Base-by-base conservation (phyloP, 495 filamentous ascomycete species). In the Penicillium nucicola region DNA sequence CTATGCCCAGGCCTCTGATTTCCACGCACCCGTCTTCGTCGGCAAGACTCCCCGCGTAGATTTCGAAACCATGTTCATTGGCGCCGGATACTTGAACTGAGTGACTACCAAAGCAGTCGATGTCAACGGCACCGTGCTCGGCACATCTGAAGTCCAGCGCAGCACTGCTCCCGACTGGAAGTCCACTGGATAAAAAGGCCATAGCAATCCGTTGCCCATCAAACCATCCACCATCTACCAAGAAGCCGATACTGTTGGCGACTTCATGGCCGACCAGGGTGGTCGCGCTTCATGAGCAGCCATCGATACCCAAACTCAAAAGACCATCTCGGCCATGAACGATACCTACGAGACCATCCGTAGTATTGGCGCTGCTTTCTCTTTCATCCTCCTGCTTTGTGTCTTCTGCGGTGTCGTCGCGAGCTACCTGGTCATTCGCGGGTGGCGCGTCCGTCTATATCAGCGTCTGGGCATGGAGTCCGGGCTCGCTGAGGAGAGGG, bases 81-180 rank as follows among this genome's bases (percentile, higher is more conserved):
- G 49, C 40, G 38, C 40, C 13, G 70, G 66, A 10, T 71, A 64
- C 38, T 47, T 73, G 38, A 67, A 73, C 52, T 71, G 65, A 60
- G 48, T 52, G 46, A 66, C 6, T 77, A 89, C 6, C 88, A 83
- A 66, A 20, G 68, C 66, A 2, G 47, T 71, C 1, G 55, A 68
- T 30, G 40, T 20, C 14, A 40, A 60, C 15, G 58, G 58, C 22
- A 40, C 53, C n/a, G 50, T 55, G 28, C 34, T 65, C 12, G 55
- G 58, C 12, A 55, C 31, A 3, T 65, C 61, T 4, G 42, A 38
- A 9, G 45, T 65, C 10, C 56, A 62, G 19, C 61, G 61, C 2
- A 60, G 50, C 18, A 34, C n/a, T 46, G 4, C 41, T 36, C 33
- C 61, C 61, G 12, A 38, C 39, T 65, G 61, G 61, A 35, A 48